Base-by-base conservation (phyloP, 2,329 filamentous ascomycete species). In the Scolecobasidium constrictum region DNA sequence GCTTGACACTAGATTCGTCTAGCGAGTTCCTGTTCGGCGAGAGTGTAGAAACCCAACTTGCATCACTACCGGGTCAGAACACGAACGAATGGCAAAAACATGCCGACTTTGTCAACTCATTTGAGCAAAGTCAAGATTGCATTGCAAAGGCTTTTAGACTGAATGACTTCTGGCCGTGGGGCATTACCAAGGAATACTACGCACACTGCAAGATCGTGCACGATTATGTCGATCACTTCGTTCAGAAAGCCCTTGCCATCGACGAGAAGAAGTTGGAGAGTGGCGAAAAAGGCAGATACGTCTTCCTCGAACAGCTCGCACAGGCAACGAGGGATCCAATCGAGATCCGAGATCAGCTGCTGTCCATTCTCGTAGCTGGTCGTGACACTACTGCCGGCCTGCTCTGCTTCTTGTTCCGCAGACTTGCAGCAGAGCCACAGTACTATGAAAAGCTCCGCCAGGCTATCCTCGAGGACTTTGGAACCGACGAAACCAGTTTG, bases 21-120 rank as follows among this genome's bases (percentile, higher is more conserved):
- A 83, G 78, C 0, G 76, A 80, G 36, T 81, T 84, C 49, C 60
- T 85, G 4, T 78, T 84, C 37, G 80, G 81, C 5, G 64, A 75
- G 37, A 58, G 53, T 4, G 57, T 56, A 3, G 47, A 38, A 17
- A 21, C 22, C 17, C 40, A 42, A 20, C 31, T 42, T n/a, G 21
- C 40, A 12, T 19, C 40, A 19, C 19, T 38, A 11, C 38, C 47
- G 23, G 47, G 49, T 18, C 41, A 50, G 11, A 19, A 23, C 9
- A 6, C 6, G 12, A 17, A n/a, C n/a, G 18, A 36, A 17, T 18
- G 18, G 12, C 34, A 13, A 11, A 18, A 13, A 11, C 34, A 38
- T 18, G 22, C 35, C 19, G 35, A 26, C 13, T 44, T 46, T 26
- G 44, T 33, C 20, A 34, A 34, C 9, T 31, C 44, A n/a, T 46